Conservation (phyloP, 2,329 filamentous ascomycete genomes). For the Aspergillus transmontanensis region DNA sequence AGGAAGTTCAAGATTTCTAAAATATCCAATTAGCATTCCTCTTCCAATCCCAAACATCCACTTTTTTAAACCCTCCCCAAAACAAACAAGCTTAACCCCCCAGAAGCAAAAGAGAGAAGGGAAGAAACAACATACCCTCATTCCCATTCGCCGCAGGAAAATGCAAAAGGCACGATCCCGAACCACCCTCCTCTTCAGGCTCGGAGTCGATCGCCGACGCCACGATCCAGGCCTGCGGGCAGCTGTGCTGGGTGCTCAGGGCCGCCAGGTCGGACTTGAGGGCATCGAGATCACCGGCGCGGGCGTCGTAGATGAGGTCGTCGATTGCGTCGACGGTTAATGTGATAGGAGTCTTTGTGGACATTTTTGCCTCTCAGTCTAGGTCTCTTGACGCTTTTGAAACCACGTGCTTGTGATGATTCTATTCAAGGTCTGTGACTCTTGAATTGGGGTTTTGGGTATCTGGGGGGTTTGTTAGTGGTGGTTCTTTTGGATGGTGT, state of each 20-base stretch:
- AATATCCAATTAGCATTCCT: background rate
- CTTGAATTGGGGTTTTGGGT: background rate
- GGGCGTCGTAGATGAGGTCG: conserved; percentile 85
- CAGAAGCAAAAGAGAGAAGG: too few species aligned
- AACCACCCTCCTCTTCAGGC: conserved; percentile 69
- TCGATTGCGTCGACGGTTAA: conserved; percentile 81
- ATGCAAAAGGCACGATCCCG: conserved; percentile 64
- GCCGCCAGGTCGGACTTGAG: conserved; percentile 62
- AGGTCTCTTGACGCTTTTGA: background rate
- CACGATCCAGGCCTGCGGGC: conserved; percentile 65
- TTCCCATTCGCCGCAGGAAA: conserved; percentile 94
- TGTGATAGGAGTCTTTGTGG: conserved; percentile 26
- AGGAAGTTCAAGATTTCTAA: conserved; percentile 53
- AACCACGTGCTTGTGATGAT: too few species aligned
- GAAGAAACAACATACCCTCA: conserved; percentile 56
- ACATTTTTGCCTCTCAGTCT: conserved; percentile 17
- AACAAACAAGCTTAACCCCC: too few species aligned
- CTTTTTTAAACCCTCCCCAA: too few species aligned
- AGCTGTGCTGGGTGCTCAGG: conserved; percentile 64
- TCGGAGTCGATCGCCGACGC: conserved; percentile 70
- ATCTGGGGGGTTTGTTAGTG: background rate
- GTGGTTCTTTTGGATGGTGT: background rate
- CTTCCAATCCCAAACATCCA: background rate
- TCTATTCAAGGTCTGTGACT: background rate
- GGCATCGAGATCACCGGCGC: conserved; percentile 73